Evolutionary conservation across 805 yeast species (phyloP).

Genomic region (Tetrapisispora phaffii): DNA sequence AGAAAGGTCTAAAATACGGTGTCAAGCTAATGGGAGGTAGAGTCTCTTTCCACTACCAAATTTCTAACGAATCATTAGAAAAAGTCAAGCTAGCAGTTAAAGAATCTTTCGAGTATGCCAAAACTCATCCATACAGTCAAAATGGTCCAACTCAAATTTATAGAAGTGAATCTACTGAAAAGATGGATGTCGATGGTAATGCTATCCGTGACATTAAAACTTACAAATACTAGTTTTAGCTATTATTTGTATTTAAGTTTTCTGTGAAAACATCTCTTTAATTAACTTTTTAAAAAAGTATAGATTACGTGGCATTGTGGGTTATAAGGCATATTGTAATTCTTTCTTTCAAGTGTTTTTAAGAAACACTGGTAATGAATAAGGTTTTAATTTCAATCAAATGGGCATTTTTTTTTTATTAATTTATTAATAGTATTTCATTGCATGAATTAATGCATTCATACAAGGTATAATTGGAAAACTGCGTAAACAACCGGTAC

Average conservation of each 20-base stretch:
- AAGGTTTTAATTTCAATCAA: slow-evolving; percentile 5
- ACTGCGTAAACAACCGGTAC: slow-evolving; percentile 8
- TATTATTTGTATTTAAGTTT: not conserved
- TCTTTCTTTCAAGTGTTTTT: slow-evolving; percentile 4
- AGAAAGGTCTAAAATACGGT: slow-evolving; percentile 47
- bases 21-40: slow-evolving; percentile 64
- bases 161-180: slow-evolving; percentile 32
- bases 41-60: slow-evolving; percentile 72
- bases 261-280: not conserved
- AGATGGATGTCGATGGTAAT: slow-evolving; percentile 25
- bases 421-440: not conserved
- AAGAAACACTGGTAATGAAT: slow-evolving; percentile 5
- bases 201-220: slow-evolving; percentile 26
- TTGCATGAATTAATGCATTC: not conserved
- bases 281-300: slow-evolving; percentile 2
- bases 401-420: slow-evolving; percentile 3
- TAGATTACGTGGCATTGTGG: slow-evolving; percentile 5
- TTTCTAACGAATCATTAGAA: slow-evolving; percentile 44
- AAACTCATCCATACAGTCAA: slow-evolving; percentile 41
- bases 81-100: slow-evolving; percentile 45
- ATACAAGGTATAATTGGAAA: not conserved
- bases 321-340: slow-evolving; percentile 3
- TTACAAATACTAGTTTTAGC: slow-evolving; percentile 22
- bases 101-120: slow-evolving; percentile 48
- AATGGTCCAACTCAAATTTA: slow-evolving; percentile 41